Percentiles rank a stretch among this genome's conserved stretches.
Conservation (phyloP, 441 rosid genomes). For the Macaranga tanarius region DNA sequence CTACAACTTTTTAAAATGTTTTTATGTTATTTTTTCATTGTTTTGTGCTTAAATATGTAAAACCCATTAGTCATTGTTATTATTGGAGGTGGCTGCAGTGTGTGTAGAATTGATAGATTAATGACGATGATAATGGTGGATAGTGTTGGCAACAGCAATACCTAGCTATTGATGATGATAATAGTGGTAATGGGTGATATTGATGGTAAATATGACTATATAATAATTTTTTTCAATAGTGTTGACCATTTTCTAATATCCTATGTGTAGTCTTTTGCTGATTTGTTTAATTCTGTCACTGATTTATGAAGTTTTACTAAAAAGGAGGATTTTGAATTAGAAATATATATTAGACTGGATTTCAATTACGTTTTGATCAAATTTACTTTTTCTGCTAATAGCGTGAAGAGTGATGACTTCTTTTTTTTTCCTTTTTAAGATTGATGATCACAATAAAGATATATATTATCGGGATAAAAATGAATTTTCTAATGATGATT, state of each 20-base stretch:
- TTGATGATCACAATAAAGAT: slow-evolving; percentile 55
- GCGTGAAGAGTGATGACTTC: slow-evolving; percentile 3
- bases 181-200: too few species aligned
- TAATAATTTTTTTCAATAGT: too few species aligned
- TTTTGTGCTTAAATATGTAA: slow-evolving; percentile 9
- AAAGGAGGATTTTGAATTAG: not conserved
- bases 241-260: not conserved
- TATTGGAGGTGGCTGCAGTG: too few species aligned
- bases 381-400: not conserved
- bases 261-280: not conserved
- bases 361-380: not conserved
- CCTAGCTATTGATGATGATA: too few species aligned
- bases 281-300: not conserved
- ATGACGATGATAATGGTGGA: too few species aligned
- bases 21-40: not conserved
- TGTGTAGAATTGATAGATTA: too few species aligned
- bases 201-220: too few species aligned
- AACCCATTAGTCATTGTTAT: slow-evolving; percentile 6
- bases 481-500: slow-evolving; percentile 54
- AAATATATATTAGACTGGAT: not conserved
- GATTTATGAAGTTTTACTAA: not conserved
- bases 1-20: not conserved
- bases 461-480: slow-evolving; percentile 53
- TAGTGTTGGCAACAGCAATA: too few species aligned
- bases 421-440: slow-evolving; percentile 40